These are phyloP conservation scores for Hansenula anomala DNA, from an alignment of 1,139 yeast species.

Conservation along the genomic window DNA sequence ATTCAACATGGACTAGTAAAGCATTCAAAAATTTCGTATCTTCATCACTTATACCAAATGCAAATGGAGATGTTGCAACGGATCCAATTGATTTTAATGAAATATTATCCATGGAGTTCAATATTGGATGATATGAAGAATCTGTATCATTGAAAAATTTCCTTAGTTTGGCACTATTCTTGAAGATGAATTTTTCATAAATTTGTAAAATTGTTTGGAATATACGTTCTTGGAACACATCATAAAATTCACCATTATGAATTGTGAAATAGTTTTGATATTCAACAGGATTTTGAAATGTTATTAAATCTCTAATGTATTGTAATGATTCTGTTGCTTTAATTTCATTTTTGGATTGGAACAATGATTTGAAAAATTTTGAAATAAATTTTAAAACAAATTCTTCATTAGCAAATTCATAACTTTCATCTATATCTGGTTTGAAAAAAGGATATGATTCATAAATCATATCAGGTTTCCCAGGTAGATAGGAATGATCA, in stretches of 20 bases:
- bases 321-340: neutral
- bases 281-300: conserved; percentile 16
- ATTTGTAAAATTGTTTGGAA: conserved; percentile 11
- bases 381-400: too few species aligned
- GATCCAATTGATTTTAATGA: conserved; percentile 21
- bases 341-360: too few species aligned
- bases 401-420: conserved; percentile 13
- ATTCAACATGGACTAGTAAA: conserved; percentile 19
- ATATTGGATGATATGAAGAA: conserved; percentile 11
- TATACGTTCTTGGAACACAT: conserved; percentile 11
- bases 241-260: conserved; percentile 12
- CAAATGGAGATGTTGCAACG: conserved; percentile 15
- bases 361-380: too few species aligned
- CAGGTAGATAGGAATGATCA: conserved; percentile 17
- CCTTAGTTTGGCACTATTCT: conserved; percentile 4
- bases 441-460: conserved; percentile 21
- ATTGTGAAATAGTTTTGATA: conserved; percentile 14
- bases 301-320: conserved; percentile 7
- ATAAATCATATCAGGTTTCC: conserved; percentile 16
- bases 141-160: conserved; percentile 10
- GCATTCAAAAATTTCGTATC: conserved; percentile 15
- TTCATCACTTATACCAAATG: conserved; percentile 18
- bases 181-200: conserved; percentile 7
- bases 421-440: conserved; percentile 13
- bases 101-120: conserved; percentile 7